phyloP scores from a whole-genome alignment of 2,329 filamentous ascomycete genomes.

The Sporothrix globosa region DNA sequence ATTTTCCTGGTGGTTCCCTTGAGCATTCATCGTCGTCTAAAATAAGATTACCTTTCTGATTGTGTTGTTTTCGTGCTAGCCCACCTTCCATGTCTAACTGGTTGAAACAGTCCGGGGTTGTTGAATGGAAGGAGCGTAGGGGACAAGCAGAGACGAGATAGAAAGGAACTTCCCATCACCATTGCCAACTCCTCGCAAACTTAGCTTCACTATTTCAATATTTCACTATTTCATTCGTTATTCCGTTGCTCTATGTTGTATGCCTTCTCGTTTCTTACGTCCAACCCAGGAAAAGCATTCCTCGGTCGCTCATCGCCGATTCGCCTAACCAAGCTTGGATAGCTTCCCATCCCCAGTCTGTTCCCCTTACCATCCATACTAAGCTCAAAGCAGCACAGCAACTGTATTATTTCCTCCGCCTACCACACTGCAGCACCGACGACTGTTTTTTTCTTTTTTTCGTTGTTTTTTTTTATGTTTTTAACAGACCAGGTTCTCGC shows the following conservation, averaged over 20 bases:
- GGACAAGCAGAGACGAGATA: not conserved
- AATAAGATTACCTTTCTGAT: not conserved
- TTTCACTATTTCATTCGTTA: not conserved
- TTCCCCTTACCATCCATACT: constrained; percentile 29
- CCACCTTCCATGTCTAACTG: not conserved
- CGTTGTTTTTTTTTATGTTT: constrained; percentile 26
- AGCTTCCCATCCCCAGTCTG: constrained; percentile 28
- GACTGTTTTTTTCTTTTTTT: not conserved
- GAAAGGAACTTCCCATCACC: not conserved
- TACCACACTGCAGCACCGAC: not conserved
- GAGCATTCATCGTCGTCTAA: not conserved
- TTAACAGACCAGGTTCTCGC: constrained; percentile 26
- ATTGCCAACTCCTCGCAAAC: not conserved
- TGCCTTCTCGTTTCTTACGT: not conserved
- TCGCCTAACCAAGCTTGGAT: constrained; percentile 32
- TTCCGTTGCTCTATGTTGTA: not conserved
- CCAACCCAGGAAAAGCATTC: constrained; percentile 27
- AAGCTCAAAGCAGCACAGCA: constrained; percentile 31
- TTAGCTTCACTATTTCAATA: not conserved
- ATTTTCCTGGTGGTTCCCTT: constrained; percentile 10
- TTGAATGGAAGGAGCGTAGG: constrained; percentile 5
- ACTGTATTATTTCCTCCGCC: constrained; percentile 5
- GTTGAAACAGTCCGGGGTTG: not conserved
- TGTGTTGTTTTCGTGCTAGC: not conserved
- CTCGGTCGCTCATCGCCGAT: constrained; percentile 7